phyloP scores from a whole-genome alignment of 1,284 basidiomycete genomes.

The Fomitopsis betulina region DNA sequence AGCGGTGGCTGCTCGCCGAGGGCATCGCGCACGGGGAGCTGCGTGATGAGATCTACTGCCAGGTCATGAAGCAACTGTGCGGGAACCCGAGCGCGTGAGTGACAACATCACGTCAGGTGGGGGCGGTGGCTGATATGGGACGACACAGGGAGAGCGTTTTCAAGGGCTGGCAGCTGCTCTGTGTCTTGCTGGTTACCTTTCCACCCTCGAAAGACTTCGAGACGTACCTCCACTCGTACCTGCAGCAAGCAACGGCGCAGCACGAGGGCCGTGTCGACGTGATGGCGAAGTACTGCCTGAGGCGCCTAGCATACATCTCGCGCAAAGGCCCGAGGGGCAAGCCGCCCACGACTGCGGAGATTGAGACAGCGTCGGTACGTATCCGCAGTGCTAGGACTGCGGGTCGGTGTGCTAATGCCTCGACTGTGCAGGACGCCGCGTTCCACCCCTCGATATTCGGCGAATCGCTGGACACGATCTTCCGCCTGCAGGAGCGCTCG shows the following conservation, averaged over 20 bases:
- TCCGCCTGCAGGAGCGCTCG: conserved; percentile 77
- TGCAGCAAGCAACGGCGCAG: conserved; percentile 61
- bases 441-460: conserved; percentile 93
- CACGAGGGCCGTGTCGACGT: conserved; percentile 76
- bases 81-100: conserved; percentile 76
- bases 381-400: not conserved
- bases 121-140: not conserved
- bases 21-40: conserved; percentile 78
- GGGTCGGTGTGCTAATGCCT: not conserved
- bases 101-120: not conserved
- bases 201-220: conserved; percentile 91
- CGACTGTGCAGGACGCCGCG: conserved; percentile 65
- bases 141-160: conserved; percentile 71
- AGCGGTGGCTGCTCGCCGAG: conserved; percentile 79
- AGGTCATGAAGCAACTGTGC: conserved; percentile 86
- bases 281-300: conserved; percentile 85
- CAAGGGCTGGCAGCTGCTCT: conserved; percentile 89
- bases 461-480: conserved; percentile 79
- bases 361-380: conserved; percentile 81
- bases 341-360: conserved; percentile 74
- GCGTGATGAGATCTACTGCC: conserved; percentile 89
- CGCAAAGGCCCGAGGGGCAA: conserved; percentile 83
- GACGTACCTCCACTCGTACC: conserved; percentile 73
- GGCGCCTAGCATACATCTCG: conserved; percentile 65
- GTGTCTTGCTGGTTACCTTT: conserved; percentile 83